These are phyloP conservation scores for Herpetospermum pedunculosum DNA, from an alignment of 306 rosid species.

Conservation along the genomic window DNA sequence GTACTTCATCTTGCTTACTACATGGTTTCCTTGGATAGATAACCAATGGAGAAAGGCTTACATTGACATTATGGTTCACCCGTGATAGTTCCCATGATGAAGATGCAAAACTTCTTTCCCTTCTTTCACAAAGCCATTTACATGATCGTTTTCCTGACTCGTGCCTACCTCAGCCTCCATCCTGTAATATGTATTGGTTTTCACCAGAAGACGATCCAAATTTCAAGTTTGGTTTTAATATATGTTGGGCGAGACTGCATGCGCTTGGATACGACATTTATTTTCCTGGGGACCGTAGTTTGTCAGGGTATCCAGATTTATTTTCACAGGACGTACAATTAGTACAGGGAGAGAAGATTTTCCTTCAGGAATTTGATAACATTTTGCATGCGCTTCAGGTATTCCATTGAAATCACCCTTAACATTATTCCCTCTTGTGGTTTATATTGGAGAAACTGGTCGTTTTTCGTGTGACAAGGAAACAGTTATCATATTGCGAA, in stretches of 20 bases:
- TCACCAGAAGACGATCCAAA: constrained; percentile 39
- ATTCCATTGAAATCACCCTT: constrained; percentile 6
- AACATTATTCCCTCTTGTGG: neutral
- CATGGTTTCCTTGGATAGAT: constrained; percentile 38
- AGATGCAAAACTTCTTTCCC: constrained; percentile 63
- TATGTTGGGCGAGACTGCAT: constrained; percentile 80
- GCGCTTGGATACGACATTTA: constrained; percentile 50
- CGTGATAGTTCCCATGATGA: constrained; percentile 80
- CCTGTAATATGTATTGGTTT: constrained; percentile 82
- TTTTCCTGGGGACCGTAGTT: constrained; percentile 26
- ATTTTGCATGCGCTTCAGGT: constrained; percentile 96
- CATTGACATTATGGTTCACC: constrained; percentile 83
- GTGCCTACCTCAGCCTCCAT: constrained; percentile 62
- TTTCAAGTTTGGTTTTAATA: constrained; percentile 43
- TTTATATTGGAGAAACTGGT: neutral
- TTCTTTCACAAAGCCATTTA: constrained; percentile 41
- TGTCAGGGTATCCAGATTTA: constrained; percentile 37
- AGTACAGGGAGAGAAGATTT: constrained; percentile 44
- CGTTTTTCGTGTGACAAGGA: neutral
- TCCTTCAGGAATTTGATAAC: constrained; percentile 46
- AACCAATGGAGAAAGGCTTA: constrained; percentile 80
- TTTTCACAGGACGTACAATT: constrained; percentile 33
- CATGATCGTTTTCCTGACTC: constrained; percentile 24
- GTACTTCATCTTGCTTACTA: neutral
- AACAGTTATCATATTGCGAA: neutral